Evolutionary conservation across 106 monocot species (phyloP), one percentile per base, ranked within the genome.

Genomic region (Dendrobium catenatum): DNA sequence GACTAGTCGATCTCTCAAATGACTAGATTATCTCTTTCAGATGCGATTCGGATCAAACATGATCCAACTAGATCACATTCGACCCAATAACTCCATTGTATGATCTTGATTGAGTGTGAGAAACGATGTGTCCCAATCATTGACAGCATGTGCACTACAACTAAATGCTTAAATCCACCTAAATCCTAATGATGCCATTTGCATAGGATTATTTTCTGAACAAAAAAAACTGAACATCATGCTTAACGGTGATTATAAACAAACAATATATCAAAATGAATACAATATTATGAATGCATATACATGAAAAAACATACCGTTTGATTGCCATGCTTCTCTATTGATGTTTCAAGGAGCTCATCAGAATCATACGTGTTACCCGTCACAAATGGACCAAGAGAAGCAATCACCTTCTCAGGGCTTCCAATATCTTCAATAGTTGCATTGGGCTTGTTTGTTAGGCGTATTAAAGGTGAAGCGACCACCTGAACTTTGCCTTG

Each of bases 341-440:
- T 48, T 7, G 89, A 88, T 41, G 93, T 85, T 61, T 93, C 85
- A 46, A 95, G 64, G 27, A 98, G 90, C 67, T 98, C 98, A 77
- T 98, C 98, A 29, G 94, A 86, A 56, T 98, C 94, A 54, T 85
- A 91, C 47, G 98, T 91, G 70, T 91, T 94, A 47, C 98, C 98
- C 6, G 98, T 98, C 66, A 98, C 98, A 83, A 98, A 94, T 9
- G 92, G 91, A n/a, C 94, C 98, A 82, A 98, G 98, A 55, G 98
- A 98, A 56, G 94, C 89, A 33, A 94, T 94, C 51, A 98, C 49
- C 72, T 88, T 94, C 88, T 94, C 94, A 42, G 98, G 98, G 78
- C 85, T 98, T 20, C 98, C 98, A 67, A 98, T 98, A 40, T 93
- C 94, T 90, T 98, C 92, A 73, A 94, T 98, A 18, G 92, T 94